Evolutionary conservation across 2,329 filamentous ascomycete genomes (phyloP).

Genomic region (Gnomoniopsis smithogilvyi): DNA sequence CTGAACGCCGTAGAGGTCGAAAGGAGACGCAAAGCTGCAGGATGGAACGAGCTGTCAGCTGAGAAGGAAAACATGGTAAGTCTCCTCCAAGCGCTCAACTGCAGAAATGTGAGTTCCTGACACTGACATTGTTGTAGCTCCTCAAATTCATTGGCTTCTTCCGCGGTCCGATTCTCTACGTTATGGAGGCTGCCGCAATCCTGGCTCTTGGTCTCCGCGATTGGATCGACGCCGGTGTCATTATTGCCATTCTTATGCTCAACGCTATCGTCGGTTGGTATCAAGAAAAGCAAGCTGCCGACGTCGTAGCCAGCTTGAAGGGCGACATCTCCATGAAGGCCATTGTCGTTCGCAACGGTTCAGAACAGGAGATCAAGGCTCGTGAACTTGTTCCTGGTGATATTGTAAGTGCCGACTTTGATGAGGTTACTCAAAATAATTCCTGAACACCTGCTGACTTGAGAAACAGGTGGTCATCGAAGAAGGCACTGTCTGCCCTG

Average conservation of each 20-base stretch:
- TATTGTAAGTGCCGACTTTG: slow-evolving; percentile 51
- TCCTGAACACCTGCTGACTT: background rate
- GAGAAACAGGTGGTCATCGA: slow-evolving; percentile 60
- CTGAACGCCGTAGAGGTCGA: slow-evolving; percentile 59
- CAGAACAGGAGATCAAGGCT: slow-evolving; percentile 66
- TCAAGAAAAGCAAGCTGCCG: slow-evolving; percentile 76
- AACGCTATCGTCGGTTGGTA: slow-evolving; percentile 79
- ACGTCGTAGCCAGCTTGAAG: slow-evolving; percentile 71
- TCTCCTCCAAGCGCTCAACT: background rate
- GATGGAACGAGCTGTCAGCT: slow-evolving; percentile 69
- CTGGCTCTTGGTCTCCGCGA: slow-evolving; percentile 71
- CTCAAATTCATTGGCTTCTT: slow-evolving; percentile 74
- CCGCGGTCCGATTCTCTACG: slow-evolving; percentile 73
- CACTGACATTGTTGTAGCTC: slow-evolving; percentile 32
- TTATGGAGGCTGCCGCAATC: slow-evolving; percentile 75
- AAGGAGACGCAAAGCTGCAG: slow-evolving; percentile 59
- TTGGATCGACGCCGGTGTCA: slow-evolving; percentile 77
- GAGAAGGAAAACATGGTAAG: slow-evolving; percentile 69
- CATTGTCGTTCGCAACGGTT: slow-evolving; percentile 63
- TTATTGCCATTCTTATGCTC: slow-evolving; percentile 70
- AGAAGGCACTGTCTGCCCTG: slow-evolving; percentile 69
- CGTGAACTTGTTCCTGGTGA: slow-evolving; percentile 74
- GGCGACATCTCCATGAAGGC: slow-evolving; percentile 77
- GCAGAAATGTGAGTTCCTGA: background rate
- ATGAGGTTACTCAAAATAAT: background rate